These are phyloP conservation scores for Fagopyrum homotropicum DNA, from an alignment of 148 eudicot genomes.

Conservation along the genomic window DNA sequence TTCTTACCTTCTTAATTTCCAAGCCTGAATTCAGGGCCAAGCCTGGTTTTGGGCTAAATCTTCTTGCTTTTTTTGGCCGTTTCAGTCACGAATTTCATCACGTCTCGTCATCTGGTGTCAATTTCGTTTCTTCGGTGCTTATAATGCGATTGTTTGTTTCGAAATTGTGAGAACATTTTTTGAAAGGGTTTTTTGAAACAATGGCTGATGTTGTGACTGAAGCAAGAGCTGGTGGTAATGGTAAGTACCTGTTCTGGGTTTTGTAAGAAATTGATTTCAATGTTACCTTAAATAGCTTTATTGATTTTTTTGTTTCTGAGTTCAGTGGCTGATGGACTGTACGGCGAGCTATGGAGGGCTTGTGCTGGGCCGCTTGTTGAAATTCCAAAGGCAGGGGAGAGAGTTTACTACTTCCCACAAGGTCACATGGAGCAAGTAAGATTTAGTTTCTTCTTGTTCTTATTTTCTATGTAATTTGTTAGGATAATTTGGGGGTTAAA, in stretches of 20 bases:
- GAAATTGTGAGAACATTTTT: background rate
- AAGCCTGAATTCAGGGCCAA: background rate
- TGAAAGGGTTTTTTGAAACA: background rate
- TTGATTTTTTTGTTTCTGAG: background rate
- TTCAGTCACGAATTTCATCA: background rate
- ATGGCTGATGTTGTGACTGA: background rate
- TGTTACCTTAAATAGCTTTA: background rate
- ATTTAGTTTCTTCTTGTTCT: background rate
- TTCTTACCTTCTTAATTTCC: background rate
- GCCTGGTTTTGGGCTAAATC: background rate
- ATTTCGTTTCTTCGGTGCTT: background rate
- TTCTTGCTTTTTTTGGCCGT: background rate
- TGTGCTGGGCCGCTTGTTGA: conserved; percentile 95
- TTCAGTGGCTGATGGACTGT: conserved; percentile 41
- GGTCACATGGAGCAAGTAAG: conserved; percentile 91
- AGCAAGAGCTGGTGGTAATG: background rate
- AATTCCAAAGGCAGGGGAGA: conserved; percentile 52
- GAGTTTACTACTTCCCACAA: conserved; percentile 85
- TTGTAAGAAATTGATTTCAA: background rate
- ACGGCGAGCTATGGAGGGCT: conserved; percentile 73
- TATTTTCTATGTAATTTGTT: background rate
- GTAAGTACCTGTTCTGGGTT: background rate
- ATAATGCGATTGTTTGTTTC: background rate
- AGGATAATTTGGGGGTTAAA: background rate
- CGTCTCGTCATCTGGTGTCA: background rate